Conservation (phyloP, 495 filamentous ascomycete species). For the Aspergillus nanangensis region DNA sequence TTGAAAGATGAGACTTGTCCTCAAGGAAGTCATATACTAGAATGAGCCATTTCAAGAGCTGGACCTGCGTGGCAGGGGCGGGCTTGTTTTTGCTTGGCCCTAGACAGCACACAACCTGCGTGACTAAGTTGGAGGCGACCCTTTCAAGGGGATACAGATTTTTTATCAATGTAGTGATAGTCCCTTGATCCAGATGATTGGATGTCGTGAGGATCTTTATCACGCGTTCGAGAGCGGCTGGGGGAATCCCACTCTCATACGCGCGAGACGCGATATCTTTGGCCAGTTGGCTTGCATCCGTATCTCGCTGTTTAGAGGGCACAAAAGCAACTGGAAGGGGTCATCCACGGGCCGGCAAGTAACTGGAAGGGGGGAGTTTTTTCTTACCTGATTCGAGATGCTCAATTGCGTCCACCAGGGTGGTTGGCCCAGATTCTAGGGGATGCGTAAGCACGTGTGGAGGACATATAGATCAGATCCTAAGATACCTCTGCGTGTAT, state of each 20-base stretch:
- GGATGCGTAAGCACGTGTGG: too few species aligned
- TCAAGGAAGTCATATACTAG: slow-evolving; percentile 72
- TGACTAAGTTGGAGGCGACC: slow-evolving; percentile 56
- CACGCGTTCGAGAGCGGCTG: slow-evolving; percentile 53
- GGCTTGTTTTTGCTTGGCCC: slow-evolving; percentile 79
- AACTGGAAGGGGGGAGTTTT: neutral
- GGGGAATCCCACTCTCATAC: slow-evolving; percentile 63
- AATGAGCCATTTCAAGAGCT: slow-evolving; percentile 75
- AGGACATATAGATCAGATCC: too few species aligned
- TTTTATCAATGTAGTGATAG: slow-evolving; percentile 60
- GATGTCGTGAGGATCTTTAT: slow-evolving; percentile 62
- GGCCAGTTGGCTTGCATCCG: slow-evolving; percentile 33
- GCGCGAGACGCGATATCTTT: slow-evolving; percentile 46
- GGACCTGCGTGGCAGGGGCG: slow-evolving; percentile 60
- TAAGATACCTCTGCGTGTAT: slow-evolving; percentile 14
- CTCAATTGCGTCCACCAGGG: slow-evolving; percentile 34
- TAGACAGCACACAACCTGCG: slow-evolving; percentile 66
- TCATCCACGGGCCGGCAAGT: neutral
- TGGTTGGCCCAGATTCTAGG: slow-evolving; percentile 14
- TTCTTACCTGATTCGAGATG: slow-evolving; percentile 41
- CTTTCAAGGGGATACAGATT: slow-evolving; percentile 68
- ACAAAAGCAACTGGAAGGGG: slow-evolving; percentile 32
- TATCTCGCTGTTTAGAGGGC: slow-evolving; percentile 39
- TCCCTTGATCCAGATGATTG: slow-evolving; percentile 72
- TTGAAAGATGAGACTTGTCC: slow-evolving; percentile 58